A percentile compares a stretch with the other conserved stretches of the same genome.
phyloP scores from a whole-genome alignment of 2,329 filamentous ascomycete species.

The Purpureocillium takamizusanense region DNA sequence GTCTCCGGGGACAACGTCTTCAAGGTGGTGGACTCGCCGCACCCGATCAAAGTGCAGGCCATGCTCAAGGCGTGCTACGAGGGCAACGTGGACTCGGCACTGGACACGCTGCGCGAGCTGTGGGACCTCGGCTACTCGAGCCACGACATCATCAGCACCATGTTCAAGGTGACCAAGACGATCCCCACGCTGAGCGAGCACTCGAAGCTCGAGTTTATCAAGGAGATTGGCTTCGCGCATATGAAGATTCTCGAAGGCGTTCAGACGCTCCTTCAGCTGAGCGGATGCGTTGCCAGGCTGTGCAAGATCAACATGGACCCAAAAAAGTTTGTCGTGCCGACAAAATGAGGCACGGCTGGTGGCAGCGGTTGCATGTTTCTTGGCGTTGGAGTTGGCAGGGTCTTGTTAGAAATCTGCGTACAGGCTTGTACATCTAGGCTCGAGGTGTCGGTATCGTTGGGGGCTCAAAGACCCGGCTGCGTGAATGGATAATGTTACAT shows the following conservation, averaged over 20 bases:
- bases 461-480: not conserved
- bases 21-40: constrained; percentile 91
- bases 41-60: constrained; percentile 95
- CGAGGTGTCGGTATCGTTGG: not conserved
- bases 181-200: constrained; percentile 89
- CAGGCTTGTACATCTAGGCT: not conserved
- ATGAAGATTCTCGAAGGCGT: constrained; percentile 99
- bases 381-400: constrained; percentile 22
- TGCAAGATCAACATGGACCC: constrained; percentile 97
- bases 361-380: constrained; percentile 15
- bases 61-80: constrained; percentile 98
- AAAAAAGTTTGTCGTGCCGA: constrained; percentile 54
- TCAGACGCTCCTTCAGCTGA: constrained; percentile 87
- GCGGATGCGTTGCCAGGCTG: constrained; percentile 81
- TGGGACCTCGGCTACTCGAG: constrained; percentile 97
- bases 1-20: constrained; percentile 98
- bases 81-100: constrained; percentile 76
- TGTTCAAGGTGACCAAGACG: constrained; percentile 98
- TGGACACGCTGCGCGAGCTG: constrained; percentile 80
- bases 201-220: constrained; percentile 93
- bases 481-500: not conserved
- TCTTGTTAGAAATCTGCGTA: not conserved
- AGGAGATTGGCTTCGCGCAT: constrained; percentile 97
- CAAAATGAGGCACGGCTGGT: constrained; percentile 18
- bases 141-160: constrained; percentile 97